A percentile compares a stretch with the other conserved stretches of the same genome.
These are phyloP conservation scores for Erodium maritimum DNA, from an alignment of 345 rosid genomes.

Conservation along the genomic window DNA sequence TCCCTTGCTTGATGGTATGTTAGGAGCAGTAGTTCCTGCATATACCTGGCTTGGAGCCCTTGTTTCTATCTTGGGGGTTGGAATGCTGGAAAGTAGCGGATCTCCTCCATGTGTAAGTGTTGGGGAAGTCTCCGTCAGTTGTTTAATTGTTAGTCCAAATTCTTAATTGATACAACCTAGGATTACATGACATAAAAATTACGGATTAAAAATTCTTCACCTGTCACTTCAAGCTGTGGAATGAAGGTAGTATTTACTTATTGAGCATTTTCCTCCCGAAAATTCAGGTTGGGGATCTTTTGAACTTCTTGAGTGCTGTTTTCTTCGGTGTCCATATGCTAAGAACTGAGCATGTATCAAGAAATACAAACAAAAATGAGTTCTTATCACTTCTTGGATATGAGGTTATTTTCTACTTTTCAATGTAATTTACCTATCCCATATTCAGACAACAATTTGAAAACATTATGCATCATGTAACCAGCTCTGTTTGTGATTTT, in stretches of 20 bases:
- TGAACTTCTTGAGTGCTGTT: conserved; percentile 47
- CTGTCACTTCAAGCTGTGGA: too few species aligned
- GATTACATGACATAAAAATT: too few species aligned
- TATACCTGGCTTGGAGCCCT: conserved; percentile 54
- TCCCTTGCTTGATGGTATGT: conserved; percentile 60
- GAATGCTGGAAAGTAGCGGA: conserved; percentile 52
- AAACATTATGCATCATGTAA: too few species aligned
- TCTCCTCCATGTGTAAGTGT: conserved; percentile 42
- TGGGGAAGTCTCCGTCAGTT: not conserved
- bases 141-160: too few species aligned
- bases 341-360: conserved; percentile 46
- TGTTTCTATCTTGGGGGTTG: conserved; percentile 46
- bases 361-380: conserved; percentile 32
- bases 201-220: too few species aligned
- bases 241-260: too few species aligned
- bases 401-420: conserved; percentile 23
- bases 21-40: conserved; percentile 50
- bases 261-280: not conserved
- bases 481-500: not conserved
- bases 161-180: too few species aligned
- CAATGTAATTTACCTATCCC: not conserved
- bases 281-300: conserved; percentile 48
- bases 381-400: conserved; percentile 44
- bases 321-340: conserved; percentile 63
- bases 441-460: conserved; percentile 8